Evolutionary conservation across 2,329 filamentous ascomycete species (phyloP).

Genomic region (Xylaria sp.): DNA sequence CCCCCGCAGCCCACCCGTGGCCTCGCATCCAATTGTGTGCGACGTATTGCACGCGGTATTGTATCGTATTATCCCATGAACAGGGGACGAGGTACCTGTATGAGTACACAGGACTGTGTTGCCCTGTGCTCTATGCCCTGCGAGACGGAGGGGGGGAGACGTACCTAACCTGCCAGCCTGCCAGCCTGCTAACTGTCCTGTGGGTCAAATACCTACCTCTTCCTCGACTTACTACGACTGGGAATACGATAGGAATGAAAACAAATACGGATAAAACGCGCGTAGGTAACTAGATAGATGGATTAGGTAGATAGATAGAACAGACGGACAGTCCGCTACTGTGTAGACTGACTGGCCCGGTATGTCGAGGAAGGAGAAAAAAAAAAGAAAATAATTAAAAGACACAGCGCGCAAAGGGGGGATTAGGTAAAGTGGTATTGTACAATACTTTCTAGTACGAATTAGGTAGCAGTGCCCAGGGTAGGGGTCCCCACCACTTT

Average conservation of each 20-base stretch:
- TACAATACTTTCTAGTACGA: constrained; percentile 11
- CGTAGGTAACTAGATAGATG: too few relatives aligned
- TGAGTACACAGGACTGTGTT: not conserved
- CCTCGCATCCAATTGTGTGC: constrained; percentile 19
- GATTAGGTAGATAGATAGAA: too few relatives aligned
- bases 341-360: too few relatives aligned
- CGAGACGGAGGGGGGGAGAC: too few relatives aligned
- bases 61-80: constrained; percentile 10
- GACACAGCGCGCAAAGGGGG: not conserved
- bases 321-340: too few relatives aligned
- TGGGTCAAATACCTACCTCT: too few relatives aligned
- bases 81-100: not conserved
- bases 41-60: constrained; percentile 18
- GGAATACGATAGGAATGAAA: too few relatives aligned
- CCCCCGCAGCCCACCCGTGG: constrained; percentile 24
- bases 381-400: not conserved
- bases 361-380: not conserved
- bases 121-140: too few relatives aligned
- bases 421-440: constrained; percentile 8
- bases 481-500: constrained; percentile 20
- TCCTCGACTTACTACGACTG: too few relatives aligned
- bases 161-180: too few relatives aligned
- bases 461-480: constrained; percentile 9
- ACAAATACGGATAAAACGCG: too few relatives aligned
- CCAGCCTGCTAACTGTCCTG: too few relatives aligned